Percentiles rank a stretch among this genome's conserved stretches.
Evolutionary conservation across 2,329 filamentous ascomycete species (phyloP).

Genomic region (Knufia fluminis): DNA sequence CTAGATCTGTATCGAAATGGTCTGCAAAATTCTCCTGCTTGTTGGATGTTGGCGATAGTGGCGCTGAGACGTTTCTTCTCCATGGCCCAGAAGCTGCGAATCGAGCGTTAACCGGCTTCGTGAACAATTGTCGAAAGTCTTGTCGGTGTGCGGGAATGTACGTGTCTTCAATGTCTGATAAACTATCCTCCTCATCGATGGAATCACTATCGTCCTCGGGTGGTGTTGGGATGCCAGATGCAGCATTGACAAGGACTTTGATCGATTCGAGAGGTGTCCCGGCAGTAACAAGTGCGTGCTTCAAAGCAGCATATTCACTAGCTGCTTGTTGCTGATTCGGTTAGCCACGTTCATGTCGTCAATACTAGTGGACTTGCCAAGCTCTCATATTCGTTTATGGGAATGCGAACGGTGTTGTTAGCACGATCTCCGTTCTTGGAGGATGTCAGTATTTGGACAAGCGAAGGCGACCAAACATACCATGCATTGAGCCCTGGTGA

Average conservation of each 20-base stretch:
- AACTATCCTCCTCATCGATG: too few species aligned
- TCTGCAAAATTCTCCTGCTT: slow-evolving; percentile 26
- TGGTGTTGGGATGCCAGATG: background rate
- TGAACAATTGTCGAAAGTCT: background rate
- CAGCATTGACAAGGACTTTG: slow-evolving; percentile 11
- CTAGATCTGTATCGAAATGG: slow-evolving; percentile 18
- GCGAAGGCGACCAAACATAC: background rate
- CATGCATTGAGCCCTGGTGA: background rate
- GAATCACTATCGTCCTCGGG: background rate
- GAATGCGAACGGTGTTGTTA: background rate
- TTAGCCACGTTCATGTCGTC: background rate
- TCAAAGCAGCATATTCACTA: slow-evolving; percentile 10
- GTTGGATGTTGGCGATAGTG: slow-evolving; percentile 17
- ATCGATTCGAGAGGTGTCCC: slow-evolving; percentile 12
- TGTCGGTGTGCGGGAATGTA: background rate
- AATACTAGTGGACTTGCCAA: background rate
- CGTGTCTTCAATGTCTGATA: background rate
- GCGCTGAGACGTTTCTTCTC: background rate
- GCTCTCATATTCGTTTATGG: slow-evolving; percentile 3
- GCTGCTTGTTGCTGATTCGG: slow-evolving; percentile 2
- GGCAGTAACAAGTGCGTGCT: slow-evolving; percentile 13
- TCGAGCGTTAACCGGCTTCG: too few species aligned
- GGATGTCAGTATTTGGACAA: background rate
- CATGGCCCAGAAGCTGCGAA: too few species aligned
- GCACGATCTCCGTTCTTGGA: background rate